Base-by-base conservation (phyloP, 2,329 filamentous ascomycete genomes). In the Phaeomoniella chlamydospora region DNA sequence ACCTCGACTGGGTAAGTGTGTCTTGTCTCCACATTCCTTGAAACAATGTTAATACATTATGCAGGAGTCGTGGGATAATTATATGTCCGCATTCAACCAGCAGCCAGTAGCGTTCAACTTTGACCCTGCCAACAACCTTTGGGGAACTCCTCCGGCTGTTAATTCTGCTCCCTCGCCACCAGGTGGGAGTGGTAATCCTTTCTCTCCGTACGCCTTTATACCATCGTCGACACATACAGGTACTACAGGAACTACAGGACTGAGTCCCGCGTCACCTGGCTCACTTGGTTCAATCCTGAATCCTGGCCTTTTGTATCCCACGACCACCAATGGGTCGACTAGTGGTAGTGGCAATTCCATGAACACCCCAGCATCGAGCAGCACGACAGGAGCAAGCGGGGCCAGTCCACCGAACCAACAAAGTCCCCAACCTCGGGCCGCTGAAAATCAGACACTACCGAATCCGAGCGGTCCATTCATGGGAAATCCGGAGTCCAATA, bases 61-160 rank as follows among this genome's bases (percentile, higher is more conserved):
- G 44, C 43, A 77, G 74, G 71, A 78, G 42, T 73, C 74, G 17
- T 80, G 75, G 75, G 77, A 81, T 49, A 72, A 67, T 4, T 80
- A 79, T 45, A 72, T 80, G 33, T 26, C 22, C 6, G 6, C 22
- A 26, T 26, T 26, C 22, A 26, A 26, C 22, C 22, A 26, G 22
- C 75, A 80, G 51, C 41, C 44, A 4, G 34, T 40, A 10, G 73
- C 70, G 36, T 64, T 70, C 4, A 63, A 51, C 4, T 43, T 64
- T 19, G 63, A 66, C 33, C 49, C 55, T 6, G 45, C 54, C 11
- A 59, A 51, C 30, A 54, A 55, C 33, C 52, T 55, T 37, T 63
- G 58, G 59, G 22, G 22, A 6, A n/a, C 9, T 9, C n/a, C 22
- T 6, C 6, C 22, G 6, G 22, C 22, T n/a, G 22, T 26, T n/a